Evolutionary conservation across 1,284 basidiomycete genomes (phyloP).

Genomic region (Megacollybia platyphylla): DNA sequence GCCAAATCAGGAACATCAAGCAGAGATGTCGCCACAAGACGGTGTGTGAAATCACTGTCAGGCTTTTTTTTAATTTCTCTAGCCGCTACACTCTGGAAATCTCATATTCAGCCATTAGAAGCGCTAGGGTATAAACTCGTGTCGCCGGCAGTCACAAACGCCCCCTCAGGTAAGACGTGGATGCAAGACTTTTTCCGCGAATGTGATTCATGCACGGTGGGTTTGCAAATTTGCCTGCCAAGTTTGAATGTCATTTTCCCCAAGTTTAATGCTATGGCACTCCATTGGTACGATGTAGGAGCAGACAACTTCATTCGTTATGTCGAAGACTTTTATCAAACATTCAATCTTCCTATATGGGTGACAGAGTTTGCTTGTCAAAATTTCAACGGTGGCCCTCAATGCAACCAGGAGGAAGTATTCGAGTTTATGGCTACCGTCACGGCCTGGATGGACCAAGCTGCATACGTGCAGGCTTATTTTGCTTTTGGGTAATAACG

Average conservation of each 20-base stretch:
- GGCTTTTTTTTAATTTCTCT: no score
- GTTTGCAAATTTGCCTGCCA: conserved; percentile 11
- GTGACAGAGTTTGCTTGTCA: conserved; percentile 64
- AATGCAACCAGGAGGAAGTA: conserved; percentile 35
- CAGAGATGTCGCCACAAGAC: conserved; percentile 40
- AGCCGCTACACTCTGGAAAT: conserved; percentile 33
- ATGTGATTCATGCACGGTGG: conserved; percentile 39
- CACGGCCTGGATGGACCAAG: conserved; percentile 42
- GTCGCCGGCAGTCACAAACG: conserved; percentile 58
- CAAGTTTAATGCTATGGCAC: conserved; percentile 36
- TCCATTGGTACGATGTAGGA: conserved; percentile 53
- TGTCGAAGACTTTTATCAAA: conserved; percentile 33
- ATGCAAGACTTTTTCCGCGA: conserved; percentile 41
- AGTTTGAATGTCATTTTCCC: not conserved
- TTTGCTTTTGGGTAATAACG: conserved; percentile 54
- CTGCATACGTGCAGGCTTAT: conserved; percentile 42
- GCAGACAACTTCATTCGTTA: conserved; percentile 37
- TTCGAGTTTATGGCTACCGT: conserved; percentile 45
- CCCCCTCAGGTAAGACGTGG: conserved; percentile 43
- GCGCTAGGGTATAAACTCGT: conserved; percentile 43
- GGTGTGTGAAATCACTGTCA: conserved; percentile 19
- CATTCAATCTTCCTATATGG: conserved; percentile 39
- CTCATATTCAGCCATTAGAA: conserved; percentile 49
- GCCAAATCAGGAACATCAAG: conserved; percentile 34
- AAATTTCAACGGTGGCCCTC: conserved; percentile 51